Evolutionary conservation across 192 early-diverging fungal genomes (phyloP).

Genomic region (Anaeromyces robustus): DNA sequence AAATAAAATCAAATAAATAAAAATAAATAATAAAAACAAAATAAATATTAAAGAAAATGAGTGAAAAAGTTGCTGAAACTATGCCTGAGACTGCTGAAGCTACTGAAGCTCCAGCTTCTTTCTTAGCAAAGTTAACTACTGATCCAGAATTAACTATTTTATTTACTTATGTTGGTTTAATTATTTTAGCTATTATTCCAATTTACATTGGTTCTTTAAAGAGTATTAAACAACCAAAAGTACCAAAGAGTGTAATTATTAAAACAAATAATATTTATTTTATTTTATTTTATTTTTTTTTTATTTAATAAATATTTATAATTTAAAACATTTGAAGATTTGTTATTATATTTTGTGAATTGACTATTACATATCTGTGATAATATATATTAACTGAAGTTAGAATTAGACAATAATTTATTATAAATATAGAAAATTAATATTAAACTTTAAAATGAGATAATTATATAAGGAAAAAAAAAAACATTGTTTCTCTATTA

Average conservation of each 20-base stretch:
- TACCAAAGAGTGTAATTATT: conserved; percentile 3
- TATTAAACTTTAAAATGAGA: too few species aligned
- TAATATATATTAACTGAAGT: too few species aligned
- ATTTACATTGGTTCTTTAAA: conserved; percentile 74
- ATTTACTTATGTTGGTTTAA: conserved; percentile 70
- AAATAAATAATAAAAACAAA: too few species aligned
- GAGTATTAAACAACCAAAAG: conserved; percentile 46
- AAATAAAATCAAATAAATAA: too few species aligned
- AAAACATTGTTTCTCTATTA: too few species aligned
- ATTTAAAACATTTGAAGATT: too few species aligned
- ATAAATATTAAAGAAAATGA: background rate
- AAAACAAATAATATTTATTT: background rate
- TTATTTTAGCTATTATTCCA: conserved; percentile 70
- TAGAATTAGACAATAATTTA: too few species aligned
- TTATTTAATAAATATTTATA: too few species aligned
- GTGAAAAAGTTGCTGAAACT: background rate
- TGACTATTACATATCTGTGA: too few species aligned
- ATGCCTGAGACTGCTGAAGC: background rate
- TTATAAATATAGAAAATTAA: too few species aligned
- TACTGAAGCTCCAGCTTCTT: background rate
- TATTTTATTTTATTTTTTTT: background rate
- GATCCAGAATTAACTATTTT: conserved; percentile 13
- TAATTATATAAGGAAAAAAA: too few species aligned
- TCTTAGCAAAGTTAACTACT: background rate
- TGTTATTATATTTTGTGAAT: too few species aligned